Conservation (phyloP, 495 filamentous ascomycete genomes). For the Penicillium tannophilum region DNA sequence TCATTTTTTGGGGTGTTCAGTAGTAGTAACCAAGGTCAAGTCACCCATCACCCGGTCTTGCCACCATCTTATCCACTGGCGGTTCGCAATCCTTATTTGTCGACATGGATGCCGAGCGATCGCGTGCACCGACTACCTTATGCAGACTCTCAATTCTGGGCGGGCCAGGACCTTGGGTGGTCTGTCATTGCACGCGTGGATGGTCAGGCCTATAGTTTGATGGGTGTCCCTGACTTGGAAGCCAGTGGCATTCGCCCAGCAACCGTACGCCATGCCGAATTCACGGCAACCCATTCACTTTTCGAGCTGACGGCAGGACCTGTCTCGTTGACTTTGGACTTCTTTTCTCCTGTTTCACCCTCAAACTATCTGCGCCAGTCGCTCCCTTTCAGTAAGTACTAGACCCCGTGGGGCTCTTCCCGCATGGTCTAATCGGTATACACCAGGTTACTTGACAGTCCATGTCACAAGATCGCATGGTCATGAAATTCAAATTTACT, state of each 20-base stretch:
- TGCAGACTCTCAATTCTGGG: constrained; percentile 53
- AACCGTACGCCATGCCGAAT: constrained; percentile 40
- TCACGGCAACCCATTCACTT: constrained; percentile 49
- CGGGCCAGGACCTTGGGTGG: constrained; percentile 49
- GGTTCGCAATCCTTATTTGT: constrained; percentile 50
- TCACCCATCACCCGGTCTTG: constrained; percentile 30
- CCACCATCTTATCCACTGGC: constrained; percentile 54
- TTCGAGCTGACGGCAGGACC: constrained; percentile 46
- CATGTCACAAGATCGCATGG: constrained; percentile 42
- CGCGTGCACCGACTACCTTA: constrained; percentile 39
- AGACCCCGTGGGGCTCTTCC: background rate
- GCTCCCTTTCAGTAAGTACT: constrained; percentile 65
- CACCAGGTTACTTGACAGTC: constrained; percentile 65
- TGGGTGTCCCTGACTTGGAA: constrained; percentile 39
- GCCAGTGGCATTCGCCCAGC: constrained; percentile 35
- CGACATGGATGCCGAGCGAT: constrained; percentile 50
- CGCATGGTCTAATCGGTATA: constrained; percentile 23
- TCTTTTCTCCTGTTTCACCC: constrained; percentile 86
- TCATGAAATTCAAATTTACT: constrained; percentile 47
- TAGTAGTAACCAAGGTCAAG: constrained; percentile 8
- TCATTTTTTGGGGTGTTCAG: constrained; percentile 23
- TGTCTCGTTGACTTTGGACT: constrained; percentile 52
- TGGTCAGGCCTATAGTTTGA: constrained; percentile 50
- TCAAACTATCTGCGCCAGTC: constrained; percentile 80
- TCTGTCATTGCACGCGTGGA: constrained; percentile 51